These are phyloP conservation scores for Grammothele lineata DNA, from an alignment of 768 basidiomycete species.

Conservation along the genomic window DNA sequence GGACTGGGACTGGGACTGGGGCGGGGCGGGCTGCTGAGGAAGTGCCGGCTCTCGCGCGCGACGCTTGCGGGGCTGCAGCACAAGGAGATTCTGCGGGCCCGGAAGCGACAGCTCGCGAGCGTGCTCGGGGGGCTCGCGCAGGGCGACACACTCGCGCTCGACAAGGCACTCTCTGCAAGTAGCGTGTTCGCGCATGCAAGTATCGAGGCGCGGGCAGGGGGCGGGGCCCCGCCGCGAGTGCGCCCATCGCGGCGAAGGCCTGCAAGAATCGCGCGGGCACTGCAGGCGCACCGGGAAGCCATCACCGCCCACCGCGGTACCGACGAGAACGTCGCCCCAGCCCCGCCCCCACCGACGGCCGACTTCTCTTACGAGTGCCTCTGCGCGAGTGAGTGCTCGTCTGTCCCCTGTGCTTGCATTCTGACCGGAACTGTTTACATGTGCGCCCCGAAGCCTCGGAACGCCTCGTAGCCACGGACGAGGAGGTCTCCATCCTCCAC, in stretches of 20 bases:
- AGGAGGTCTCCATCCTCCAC: slow-evolving; percentile 63
- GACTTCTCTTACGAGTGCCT: slow-evolving; percentile 60
- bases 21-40: neutral
- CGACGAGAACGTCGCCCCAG: slow-evolving; percentile 5
- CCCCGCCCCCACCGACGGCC: slow-evolving; percentile 40
- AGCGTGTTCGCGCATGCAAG: slow-evolving; percentile 35
- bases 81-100: slow-evolving; percentile 65
- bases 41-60: slow-evolving; percentile 48
- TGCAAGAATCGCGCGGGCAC: slow-evolving; percentile 47
- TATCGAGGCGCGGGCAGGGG: slow-evolving; percentile 12
- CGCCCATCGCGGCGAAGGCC: slow-evolving; percentile 53
- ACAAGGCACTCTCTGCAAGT: slow-evolving; percentile 64
- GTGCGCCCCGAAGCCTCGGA: slow-evolving; percentile 53
- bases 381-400: slow-evolving; percentile 65
- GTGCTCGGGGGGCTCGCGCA: slow-evolving; percentile 65
- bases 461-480: slow-evolving; percentile 61
- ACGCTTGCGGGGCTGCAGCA: slow-evolving; percentile 69
- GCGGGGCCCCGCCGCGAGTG: slow-evolving; percentile 30
- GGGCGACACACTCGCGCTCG: slow-evolving; percentile 69
- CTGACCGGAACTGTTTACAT: slow-evolving; percentile 5
- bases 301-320: too few relatives aligned
- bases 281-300: too few relatives aligned
- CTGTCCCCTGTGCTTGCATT: slow-evolving; percentile 21
- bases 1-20: neutral
- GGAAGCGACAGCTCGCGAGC: slow-evolving; percentile 67